Percentiles rank a stretch among this genome's conserved stretches.
These are phyloP conservation scores for Hypoxylon sp. DNA, from an alignment of 2,329 filamentous ascomycete genomes.

Conservation along the genomic window DNA sequence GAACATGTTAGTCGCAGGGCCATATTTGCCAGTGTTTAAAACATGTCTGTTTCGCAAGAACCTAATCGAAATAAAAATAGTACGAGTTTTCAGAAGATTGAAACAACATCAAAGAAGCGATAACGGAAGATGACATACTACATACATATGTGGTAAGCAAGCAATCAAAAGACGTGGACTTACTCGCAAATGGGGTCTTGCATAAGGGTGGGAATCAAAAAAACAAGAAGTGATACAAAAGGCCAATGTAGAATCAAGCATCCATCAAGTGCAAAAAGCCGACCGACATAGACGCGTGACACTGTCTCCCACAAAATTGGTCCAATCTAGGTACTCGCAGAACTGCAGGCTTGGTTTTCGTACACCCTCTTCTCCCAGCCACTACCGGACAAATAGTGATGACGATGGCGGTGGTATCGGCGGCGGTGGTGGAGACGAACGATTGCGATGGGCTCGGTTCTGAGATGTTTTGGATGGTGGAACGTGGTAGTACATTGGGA, in stretches of 20 bases:
- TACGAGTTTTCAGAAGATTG: slow-evolving; percentile 2
- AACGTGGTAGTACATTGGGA: slow-evolving; percentile 51
- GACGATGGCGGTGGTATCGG: slow-evolving; percentile 27
- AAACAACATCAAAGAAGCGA: slow-evolving; percentile 20
- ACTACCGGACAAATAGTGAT: slow-evolving; percentile 28
- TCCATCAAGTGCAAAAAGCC: slow-evolving; percentile 36
- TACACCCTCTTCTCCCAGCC: slow-evolving; percentile 33
- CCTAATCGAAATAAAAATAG: slow-evolving; percentile 11
- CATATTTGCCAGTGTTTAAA: slow-evolving; percentile 21
- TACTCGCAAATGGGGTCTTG: slow-evolving; percentile 48
- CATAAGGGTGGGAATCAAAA: slow-evolving; percentile 48
- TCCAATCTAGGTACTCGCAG: slow-evolving; percentile 17
- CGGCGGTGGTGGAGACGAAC: slow-evolving; percentile 28
- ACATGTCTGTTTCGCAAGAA: slow-evolving; percentile 17
- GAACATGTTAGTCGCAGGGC: slow-evolving; percentile 59
- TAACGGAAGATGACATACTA: slow-evolving; percentile 35
- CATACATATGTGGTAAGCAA: slow-evolving; percentile 34
- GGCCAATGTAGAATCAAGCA: slow-evolving; percentile 36
- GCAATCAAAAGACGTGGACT: slow-evolving; percentile 41
- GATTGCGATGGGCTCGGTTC: slow-evolving; percentile 39
- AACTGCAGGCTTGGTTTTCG: slow-evolving; percentile 33
- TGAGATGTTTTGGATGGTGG: slow-evolving; percentile 39
- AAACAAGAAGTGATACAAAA: slow-evolving; percentile 35
- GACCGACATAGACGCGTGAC: slow-evolving; percentile 36
- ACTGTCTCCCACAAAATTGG: slow-evolving; percentile 23